Percentiles rank a stretch among this genome's conserved stretches.
phyloP scores from a whole-genome alignment of 1,139 yeast species.

The Candida buenavistaensis region DNA sequence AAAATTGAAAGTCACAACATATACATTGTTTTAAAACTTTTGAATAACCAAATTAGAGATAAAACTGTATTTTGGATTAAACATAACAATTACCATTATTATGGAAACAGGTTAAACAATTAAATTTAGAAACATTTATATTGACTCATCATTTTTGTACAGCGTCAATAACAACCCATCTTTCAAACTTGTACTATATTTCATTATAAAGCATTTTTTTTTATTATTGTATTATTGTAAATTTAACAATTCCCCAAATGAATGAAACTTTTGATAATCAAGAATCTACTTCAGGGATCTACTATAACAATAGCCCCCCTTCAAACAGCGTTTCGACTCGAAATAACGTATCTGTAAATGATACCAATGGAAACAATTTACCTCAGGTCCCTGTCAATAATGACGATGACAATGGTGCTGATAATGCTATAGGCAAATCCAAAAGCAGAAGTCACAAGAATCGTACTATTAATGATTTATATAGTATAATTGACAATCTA shows the following conservation, averaged over 20 bases:
- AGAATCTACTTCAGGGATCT: conserved; percentile 11
- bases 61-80: no score
- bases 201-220: not conserved
- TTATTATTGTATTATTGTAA: no score
- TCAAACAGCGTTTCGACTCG: not conserved
- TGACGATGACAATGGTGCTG: conserved; percentile 1
- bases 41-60: no score
- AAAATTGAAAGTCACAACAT: not conserved
- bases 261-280: conserved; percentile 13
- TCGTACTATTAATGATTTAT: conserved; percentile 16
- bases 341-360: no score
- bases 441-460: conserved; percentile 4
- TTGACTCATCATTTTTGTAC: no score
- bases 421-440: conserved; percentile 1
- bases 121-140: no score
- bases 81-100: no score
- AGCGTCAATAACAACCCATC: not conserved
- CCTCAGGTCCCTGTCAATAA: conserved; percentile 3
- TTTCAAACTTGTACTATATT: not conserved
- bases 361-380: not conserved
- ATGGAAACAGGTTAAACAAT: no score
- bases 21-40: no score
- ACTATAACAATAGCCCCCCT: conserved; percentile 9
- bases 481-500: conserved; percentile 16
- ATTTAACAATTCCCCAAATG: conserved; percentile 9